These are phyloP conservation scores for Pleurotus pulmonarius DNA, from an alignment of 768 basidiomycete species.

Conservation along the genomic window DNA sequence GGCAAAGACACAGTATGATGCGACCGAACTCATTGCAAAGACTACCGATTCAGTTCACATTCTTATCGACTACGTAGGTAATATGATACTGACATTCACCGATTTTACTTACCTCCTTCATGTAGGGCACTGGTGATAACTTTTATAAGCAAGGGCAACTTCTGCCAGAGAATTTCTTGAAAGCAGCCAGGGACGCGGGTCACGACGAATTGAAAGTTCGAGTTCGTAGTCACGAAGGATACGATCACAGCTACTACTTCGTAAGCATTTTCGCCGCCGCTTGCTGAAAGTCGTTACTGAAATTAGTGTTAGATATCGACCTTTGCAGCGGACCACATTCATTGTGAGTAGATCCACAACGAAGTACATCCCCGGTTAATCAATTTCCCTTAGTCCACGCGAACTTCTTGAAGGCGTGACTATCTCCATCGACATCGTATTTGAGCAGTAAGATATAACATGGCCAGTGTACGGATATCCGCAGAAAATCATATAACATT, in stretches of 20 bases:
- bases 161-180: slow-evolving; percentile 83
- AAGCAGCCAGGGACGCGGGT: slow-evolving; percentile 71
- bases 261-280: slow-evolving; percentile 28
- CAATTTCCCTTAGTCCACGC: slow-evolving; percentile 65
- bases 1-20: slow-evolving; percentile 73
- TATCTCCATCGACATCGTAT: background rate
- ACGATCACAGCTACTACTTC: slow-evolving; percentile 91
- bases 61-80: slow-evolving; percentile 79
- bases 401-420: slow-evolving; percentile 74
- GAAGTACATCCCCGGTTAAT: background rate
- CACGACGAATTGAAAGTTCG: slow-evolving; percentile 72
- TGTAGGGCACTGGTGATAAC: slow-evolving; percentile 73
- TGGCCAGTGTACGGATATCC: background rate
- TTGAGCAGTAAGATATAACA: background rate
- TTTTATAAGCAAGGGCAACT: slow-evolving; percentile 87
- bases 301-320: slow-evolving; percentile 69
- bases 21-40: slow-evolving; percentile 74
- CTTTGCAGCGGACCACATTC: slow-evolving; percentile 85
- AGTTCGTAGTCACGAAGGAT: slow-evolving; percentile 77
- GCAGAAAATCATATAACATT: background rate
- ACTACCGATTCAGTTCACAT: slow-evolving; percentile 67
- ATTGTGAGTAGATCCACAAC: slow-evolving; percentile 52
- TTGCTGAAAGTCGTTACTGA: background rate
- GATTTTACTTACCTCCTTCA: background rate
- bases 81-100: background rate